Percentiles rank a stretch among this genome's conserved stretches.
These are phyloP conservation scores for Colletotrichum sp. DNA, from an alignment of 2,329 filamentous ascomycete species.

Conservation along the genomic window DNA sequence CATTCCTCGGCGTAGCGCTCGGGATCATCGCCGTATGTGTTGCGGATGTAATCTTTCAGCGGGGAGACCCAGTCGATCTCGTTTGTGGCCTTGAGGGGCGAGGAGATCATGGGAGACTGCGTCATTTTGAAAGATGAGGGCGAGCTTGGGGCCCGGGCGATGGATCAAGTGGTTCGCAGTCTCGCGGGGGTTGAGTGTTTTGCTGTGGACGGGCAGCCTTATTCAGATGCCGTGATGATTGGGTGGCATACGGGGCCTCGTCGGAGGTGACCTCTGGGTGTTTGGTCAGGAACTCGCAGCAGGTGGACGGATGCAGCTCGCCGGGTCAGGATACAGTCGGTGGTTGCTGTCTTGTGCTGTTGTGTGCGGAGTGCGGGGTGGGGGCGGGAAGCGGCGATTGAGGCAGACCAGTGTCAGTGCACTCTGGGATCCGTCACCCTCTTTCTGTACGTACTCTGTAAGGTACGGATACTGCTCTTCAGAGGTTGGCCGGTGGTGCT, in stretches of 20 bases:
- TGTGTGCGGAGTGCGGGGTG: conserved; percentile 16
- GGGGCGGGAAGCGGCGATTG: conserved; percentile 11
- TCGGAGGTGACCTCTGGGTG: neutral
- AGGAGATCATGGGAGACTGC: conserved; percentile 93
- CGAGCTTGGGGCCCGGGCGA: neutral
- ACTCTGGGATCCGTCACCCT: neutral
- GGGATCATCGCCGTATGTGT: conserved; percentile 94
- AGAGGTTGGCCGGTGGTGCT: neutral
- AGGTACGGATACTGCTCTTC: neutral
- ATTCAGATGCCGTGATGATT: conserved; percentile 15
- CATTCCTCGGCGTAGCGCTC: conserved; percentile 97
- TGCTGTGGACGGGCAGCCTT: conserved; percentile 5
- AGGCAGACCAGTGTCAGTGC: conserved; percentile 12
- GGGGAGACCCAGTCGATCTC: conserved; percentile 98
- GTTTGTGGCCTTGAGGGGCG: conserved; percentile 91
- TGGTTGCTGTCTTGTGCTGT: conserved; percentile 12
- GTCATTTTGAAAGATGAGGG: conserved; percentile 58
- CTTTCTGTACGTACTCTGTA: conserved; percentile 13
- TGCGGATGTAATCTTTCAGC: conserved; percentile 89
- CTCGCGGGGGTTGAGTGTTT: neutral
- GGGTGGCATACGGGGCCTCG: conserved; percentile 16
- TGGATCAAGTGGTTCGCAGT: neutral
- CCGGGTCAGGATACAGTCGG: neutral
- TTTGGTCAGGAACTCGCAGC: conserved; percentile 1
- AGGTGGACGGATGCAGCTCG: conserved; percentile 15